A percentile compares a stretch with the other conserved stretches of the same genome.
Conservation (phyloP, 2,329 filamentous ascomycete species). For the Clonostachys solani region DNA sequence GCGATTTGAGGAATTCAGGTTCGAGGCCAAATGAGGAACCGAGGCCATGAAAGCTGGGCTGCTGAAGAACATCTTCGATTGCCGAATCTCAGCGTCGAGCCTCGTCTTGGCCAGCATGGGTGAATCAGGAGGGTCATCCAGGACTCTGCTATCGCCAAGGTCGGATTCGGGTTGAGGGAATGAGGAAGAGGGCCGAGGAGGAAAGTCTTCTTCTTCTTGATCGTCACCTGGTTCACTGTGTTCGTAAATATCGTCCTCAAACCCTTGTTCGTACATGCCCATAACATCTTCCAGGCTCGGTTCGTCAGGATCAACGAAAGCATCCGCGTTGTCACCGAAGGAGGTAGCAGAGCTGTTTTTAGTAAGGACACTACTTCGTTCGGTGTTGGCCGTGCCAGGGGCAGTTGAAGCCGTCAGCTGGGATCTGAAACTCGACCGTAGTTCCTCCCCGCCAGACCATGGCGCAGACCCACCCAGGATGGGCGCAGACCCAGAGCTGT, state of each 20-base stretch:
- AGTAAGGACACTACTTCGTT: slow-evolving; percentile 77
- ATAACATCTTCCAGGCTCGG: slow-evolving; percentile 65
- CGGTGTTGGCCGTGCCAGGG: slow-evolving; percentile 64
- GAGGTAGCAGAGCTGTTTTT: slow-evolving; percentile 73
- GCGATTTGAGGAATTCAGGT: slow-evolving; percentile 6
- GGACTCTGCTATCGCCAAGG: slow-evolving; percentile 4
- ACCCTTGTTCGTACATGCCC: slow-evolving; percentile 64
- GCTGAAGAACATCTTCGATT: slow-evolving; percentile 33
- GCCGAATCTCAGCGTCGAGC: slow-evolving; percentile 30
- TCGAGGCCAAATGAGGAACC: slow-evolving; percentile 26
- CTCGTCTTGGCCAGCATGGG: slow-evolving; percentile 10
- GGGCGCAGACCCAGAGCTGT: slow-evolving; percentile 30
- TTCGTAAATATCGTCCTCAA: slow-evolving; percentile 38
- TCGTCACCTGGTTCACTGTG: slow-evolving; percentile 6
- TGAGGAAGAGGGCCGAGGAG: background rate
- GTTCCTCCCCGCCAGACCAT: slow-evolving; percentile 46
- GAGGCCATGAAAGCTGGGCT: slow-evolving; percentile 30
- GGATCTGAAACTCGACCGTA: slow-evolving; percentile 52
- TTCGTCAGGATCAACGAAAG: slow-evolving; percentile 44
- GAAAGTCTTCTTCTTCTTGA: background rate
- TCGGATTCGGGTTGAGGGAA: background rate
- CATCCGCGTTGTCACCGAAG: slow-evolving; percentile 30
- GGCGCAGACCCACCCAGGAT: slow-evolving; percentile 30
- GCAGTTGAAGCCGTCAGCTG: slow-evolving; percentile 49
- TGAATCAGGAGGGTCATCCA: slow-evolving; percentile 7